phyloP scores from a whole-genome alignment of 176 grass and related monocot species.

The Urochloa ruziziensis region DNA sequence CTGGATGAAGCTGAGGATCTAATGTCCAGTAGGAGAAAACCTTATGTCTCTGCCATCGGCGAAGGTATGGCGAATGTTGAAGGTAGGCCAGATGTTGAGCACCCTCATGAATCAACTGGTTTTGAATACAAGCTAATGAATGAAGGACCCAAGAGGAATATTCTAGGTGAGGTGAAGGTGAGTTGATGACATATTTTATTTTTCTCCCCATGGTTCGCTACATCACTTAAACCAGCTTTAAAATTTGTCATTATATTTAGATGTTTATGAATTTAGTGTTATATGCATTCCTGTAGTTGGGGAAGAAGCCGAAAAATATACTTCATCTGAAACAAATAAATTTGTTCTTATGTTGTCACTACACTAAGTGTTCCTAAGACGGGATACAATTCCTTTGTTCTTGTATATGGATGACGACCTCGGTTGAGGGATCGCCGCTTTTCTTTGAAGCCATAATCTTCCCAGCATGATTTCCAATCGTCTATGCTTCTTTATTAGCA shows the following conservation, averaged over 20 bases:
- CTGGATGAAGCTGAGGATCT: neutral
- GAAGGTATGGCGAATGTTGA: neutral
- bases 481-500: neutral
- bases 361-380: neutral
- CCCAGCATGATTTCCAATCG: neutral
- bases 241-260: neutral
- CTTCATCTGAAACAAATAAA: neutral
- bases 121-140: neutral
- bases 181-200: neutral
- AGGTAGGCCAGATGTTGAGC: neutral
- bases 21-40: neutral
- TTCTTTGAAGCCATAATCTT: neutral
- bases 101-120: neutral
- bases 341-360: neutral
- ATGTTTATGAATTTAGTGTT: neutral
- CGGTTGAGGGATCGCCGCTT: neutral
- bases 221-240: neutral
- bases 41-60: neutral
- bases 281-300: neutral
- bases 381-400: neutral
- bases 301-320: neutral
- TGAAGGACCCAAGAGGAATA: neutral
- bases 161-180: constrained; percentile 1
- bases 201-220: neutral
- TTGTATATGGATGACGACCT: neutral